Evolutionary conservation across 768 basidiomycete genomes (phyloP), one percentile per base, ranked within the genome.

Genomic region (Boletus rubroflammeus): DNA sequence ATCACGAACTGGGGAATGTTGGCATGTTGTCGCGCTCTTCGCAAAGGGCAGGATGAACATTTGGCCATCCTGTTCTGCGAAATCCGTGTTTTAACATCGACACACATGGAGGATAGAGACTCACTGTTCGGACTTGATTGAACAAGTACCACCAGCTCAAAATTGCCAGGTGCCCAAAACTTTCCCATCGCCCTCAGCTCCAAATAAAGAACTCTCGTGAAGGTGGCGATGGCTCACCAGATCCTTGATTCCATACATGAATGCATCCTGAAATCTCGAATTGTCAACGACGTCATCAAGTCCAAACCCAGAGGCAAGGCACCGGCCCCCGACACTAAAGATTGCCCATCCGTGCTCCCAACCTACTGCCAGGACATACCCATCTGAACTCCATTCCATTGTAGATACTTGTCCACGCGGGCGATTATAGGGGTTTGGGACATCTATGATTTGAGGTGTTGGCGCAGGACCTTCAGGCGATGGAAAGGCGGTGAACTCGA

Each of bases 101-200:
- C 35, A 31, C 13, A 42, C 46, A 46, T 26, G 13, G 51, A 41
- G 44, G 5, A 46, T 25, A 14, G 23, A 34, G 19, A 66, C 75
- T 62, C 54, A 88, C 87, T 78, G 56, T 75, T 77, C 31, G 76
- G 72, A 28, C 74, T 72, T 7, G 80, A 70, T 10, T 77, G 77
- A 32, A 90, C 84, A 38, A 96, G 76, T 25, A 88, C 78, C 53
- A 96, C 75, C 7, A 98, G 78, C 62, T 98, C 95, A 47, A 90
- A 86, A 70, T 96, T 96, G 15, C 94, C 94, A 3, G 90, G 89
- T 1, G 82, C 84, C 96, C 96, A 98, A 63, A 97, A 94, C 94
- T 96, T 5, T 6, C 17, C 40, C 39, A 44, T 36, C 13, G 34
- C 10, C 53, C 26, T 57, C 51, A 60, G 42, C 48, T 28, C 40